Evolutionary conservation across 495 filamentous ascomycete genomes (phyloP), one percentile per base, ranked within the genome.

Genomic region (Podospora comata): DNA sequence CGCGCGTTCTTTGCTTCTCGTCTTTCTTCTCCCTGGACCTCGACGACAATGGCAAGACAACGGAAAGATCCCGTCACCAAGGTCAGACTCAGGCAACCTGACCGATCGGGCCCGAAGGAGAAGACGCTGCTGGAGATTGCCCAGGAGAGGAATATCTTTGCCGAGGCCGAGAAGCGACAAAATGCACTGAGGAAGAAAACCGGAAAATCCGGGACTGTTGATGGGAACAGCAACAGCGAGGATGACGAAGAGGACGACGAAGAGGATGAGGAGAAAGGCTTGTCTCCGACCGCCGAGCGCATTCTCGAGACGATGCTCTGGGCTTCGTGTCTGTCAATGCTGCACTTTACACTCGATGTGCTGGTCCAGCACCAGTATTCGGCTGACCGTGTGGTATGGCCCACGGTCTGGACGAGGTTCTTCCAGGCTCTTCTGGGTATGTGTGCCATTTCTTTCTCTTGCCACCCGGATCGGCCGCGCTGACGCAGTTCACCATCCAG

Each of bases 321-420:
- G 82, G 86, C 88, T 11, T 70, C 89, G 4, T 90, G 90, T 56
- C 80, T 97, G 71, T 84, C 87, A 19, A 92, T 92, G 81, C 82
- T 97, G 28, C 91, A 97, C 77, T 88, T 96, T 71, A 93, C 92
- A 2, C 84, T 99, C 28, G 92, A 95, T 71, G 91, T 94, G 62
- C 82, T 97, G n/a, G 91, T 96, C 6, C 91, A 94, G 62, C 88
- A 94, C 76, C 96, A 98, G 81, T 98, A 97, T 74, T 86, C 89
- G 11, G 84, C 90, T 73, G 84, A 86, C 57, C 65, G 71, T 1
- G 86, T 94, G 15, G 77, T 84, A 15, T 87, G 90, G 80, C 70
- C 74, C 2, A 79, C 78, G 19, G 85, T 95, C 3, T 68, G 86
- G 58, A 77, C 76, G 44, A 84, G 87, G 65, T 78, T 85, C 26